These are phyloP conservation scores for Wickerhamomyces ciferrii DNA, from an alignment of 805 yeast genomes.

Conservation along the genomic window DNA sequence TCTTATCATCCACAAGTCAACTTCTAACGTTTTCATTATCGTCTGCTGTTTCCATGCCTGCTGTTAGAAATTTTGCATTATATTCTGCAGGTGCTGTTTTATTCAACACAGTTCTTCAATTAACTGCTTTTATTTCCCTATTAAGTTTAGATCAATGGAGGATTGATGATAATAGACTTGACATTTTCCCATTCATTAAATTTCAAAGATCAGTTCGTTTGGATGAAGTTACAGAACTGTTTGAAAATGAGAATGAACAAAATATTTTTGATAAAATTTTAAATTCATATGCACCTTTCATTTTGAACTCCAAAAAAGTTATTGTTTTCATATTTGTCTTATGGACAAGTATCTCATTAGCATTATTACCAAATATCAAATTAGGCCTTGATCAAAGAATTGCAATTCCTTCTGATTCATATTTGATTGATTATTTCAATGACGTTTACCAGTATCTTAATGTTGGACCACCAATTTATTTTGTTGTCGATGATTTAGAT, in stretches of 20 bases:
- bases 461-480: slow-evolving; percentile 90
- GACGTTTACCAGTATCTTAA: slow-evolving; percentile 69
- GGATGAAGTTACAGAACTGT: slow-evolving; percentile 20
- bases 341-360: slow-evolving; percentile 65
- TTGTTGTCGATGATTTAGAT: slow-evolving; percentile 68
- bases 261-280: slow-evolving; percentile 36
- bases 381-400: slow-evolving; percentile 86
- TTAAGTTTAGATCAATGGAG: slow-evolving; percentile 63
- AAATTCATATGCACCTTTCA: slow-evolving; percentile 44
- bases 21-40: slow-evolving; percentile 77
- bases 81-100: slow-evolving; percentile 86
- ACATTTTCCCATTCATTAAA: slow-evolving; percentile 54
- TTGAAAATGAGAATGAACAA: slow-evolving; percentile 22
- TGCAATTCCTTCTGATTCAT: slow-evolving; percentile 82
- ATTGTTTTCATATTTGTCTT: slow-evolving; percentile 50
- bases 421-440: slow-evolving; percentile 73
- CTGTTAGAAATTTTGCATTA: slow-evolving; percentile 87
- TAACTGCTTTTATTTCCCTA: slow-evolving; percentile 76
- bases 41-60: slow-evolving; percentile 86
- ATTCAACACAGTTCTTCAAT: slow-evolving; percentile 69
- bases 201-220: slow-evolving; percentile 9
- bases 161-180: slow-evolving; percentile 52
- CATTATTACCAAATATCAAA: slow-evolving; percentile 61
- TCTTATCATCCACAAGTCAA: slow-evolving; percentile 74
- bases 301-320: slow-evolving; percentile 43